A percentile compares a stretch with the other conserved stretches of the same genome.
These are phyloP conservation scores for Penicillium occitanis DNA, from an alignment of 2,329 filamentous ascomycete species.

Conservation along the genomic window DNA sequence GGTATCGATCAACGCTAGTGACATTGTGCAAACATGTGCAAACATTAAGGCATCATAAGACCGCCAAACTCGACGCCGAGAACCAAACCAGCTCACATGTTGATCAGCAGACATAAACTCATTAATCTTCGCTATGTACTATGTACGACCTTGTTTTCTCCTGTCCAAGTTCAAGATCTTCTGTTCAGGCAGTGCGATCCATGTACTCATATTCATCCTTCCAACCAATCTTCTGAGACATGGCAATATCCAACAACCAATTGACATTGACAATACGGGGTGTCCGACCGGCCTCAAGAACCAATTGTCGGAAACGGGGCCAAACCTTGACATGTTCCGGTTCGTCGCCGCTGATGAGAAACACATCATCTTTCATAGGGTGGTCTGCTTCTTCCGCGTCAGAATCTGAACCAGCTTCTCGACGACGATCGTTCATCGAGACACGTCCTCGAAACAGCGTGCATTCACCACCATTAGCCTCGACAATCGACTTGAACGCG, in stretches of 20 bases:
- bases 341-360: conserved; percentile 71
- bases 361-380: conserved; percentile 68
- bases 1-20: conserved; percentile 1
- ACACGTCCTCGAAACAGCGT: conserved; percentile 72
- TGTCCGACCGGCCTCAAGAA: conserved; percentile 72
- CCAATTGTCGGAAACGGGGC: conserved; percentile 77
- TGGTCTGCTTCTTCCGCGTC: conserved; percentile 53
- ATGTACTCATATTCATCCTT: conserved; percentile 58
- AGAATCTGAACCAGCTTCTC: conserved; percentile 60
- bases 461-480: conserved; percentile 84
- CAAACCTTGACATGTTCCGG: conserved; percentile 72
- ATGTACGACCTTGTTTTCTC: conserved; percentile 15
- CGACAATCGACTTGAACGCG: conserved; percentile 80
- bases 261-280: conserved; percentile 80
- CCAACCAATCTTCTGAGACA: conserved; percentile 78
- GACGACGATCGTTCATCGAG: conserved; percentile 51
- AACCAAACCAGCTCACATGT: conserved; percentile 11
- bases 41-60: not conserved
- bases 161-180: not conserved
- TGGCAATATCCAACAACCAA: conserved; percentile 86
- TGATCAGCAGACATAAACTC: conserved; percentile 6
- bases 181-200: conserved; percentile 22
- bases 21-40: conserved; percentile 9
- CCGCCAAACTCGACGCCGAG: conserved; percentile 7
- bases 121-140: conserved; percentile 4